Base-by-base conservation (phyloP, 345 rosid species). In the Corchorus olitorius region DNA sequence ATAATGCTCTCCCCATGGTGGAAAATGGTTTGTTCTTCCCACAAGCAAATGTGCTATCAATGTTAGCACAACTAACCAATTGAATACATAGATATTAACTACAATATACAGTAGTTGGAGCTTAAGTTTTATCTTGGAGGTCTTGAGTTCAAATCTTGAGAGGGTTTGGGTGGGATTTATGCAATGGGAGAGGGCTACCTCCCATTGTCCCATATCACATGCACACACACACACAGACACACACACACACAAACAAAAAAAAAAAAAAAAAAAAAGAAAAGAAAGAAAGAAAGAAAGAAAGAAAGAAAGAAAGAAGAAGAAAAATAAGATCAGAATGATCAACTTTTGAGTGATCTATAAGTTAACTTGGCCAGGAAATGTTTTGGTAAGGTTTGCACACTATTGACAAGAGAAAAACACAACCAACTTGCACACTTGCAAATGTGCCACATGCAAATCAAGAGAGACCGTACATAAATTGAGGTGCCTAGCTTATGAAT, bases 361-460 rank as follows among this genome's bases (percentile, higher is more conserved):
- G 66, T 68, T 66, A 73, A 16, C 56, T 73, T 59, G 33, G 50
- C 46, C 22, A 39, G 15, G 45, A 14, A 37, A 34, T 64, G 70
- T 41, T 43, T 43, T 65, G 35, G 39, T 20, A 19, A 55, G 35
- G 64, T 16, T 15, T 55, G 75, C 62, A 41, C 19, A 69, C 35
- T 20, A 16, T 41, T 56, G 37, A 76, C 54, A 52, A 45, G 34
- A 17, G 19, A 49, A 27, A n/a, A 39, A 45, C 14, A 61, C 62
- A 54, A 59, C 73, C 35, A 71, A 6, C 43, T 39, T 39, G 27
- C 27, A 46, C 65, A 41, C 77, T 75, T 73, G 56, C 72, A 63
- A 59, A 67, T 10, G 50, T 53, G 70, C 66, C 75, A 39, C 37
- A 59, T 33, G 71, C 59, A 72, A 69, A 70, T n/a, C 20, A 52